Percentiles rank a stretch among this genome's conserved stretches.
Evolutionary conservation across 179 eudicot species (phyloP).

Genomic region (Amaranthus tricolor): DNA sequence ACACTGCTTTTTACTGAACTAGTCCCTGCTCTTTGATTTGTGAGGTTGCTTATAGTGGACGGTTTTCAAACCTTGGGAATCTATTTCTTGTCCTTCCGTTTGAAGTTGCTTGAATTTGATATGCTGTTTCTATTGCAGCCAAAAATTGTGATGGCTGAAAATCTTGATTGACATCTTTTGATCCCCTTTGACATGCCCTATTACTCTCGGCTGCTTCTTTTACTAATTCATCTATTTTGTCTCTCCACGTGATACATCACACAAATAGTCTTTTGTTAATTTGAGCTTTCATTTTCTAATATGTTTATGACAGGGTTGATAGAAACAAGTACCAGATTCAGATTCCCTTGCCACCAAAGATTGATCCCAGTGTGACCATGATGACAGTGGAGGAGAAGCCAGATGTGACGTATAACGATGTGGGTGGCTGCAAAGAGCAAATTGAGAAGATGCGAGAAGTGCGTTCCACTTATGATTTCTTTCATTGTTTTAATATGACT

Average conservation of each 20-base stretch:
- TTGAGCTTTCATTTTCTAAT: not conserved
- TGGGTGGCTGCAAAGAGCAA: conserved; percentile 98
- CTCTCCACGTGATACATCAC: not conserved
- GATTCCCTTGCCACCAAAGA: conserved; percentile 95
- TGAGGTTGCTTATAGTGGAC: not conserved
- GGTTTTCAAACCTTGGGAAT: not conserved
- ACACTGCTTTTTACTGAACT: not conserved
- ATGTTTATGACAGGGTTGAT: conserved; percentile 64
- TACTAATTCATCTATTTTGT: not conserved
- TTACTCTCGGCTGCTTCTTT: not conserved
- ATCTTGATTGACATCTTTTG: not conserved
- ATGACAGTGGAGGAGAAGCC: conserved; percentile 99
- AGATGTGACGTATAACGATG: conserved; percentile 93
- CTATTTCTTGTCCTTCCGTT: not conserved
- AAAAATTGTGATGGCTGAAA: not conserved
- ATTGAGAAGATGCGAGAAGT: conserved; percentile 98
- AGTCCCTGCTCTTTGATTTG: not conserved
- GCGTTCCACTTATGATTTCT: conserved; percentile 4
- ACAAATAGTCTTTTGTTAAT: not conserved
- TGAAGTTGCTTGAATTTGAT: not conserved
- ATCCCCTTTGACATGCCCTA: not conserved
- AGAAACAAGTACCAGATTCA: conserved; percentile 90
- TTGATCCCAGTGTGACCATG: conserved; percentile 97
- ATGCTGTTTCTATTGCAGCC: not conserved
- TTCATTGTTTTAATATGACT: too few species aligned